Evolutionary conservation across 2,329 filamentous ascomycete species (phyloP).

Genomic region (Penicillium vulpinum): DNA sequence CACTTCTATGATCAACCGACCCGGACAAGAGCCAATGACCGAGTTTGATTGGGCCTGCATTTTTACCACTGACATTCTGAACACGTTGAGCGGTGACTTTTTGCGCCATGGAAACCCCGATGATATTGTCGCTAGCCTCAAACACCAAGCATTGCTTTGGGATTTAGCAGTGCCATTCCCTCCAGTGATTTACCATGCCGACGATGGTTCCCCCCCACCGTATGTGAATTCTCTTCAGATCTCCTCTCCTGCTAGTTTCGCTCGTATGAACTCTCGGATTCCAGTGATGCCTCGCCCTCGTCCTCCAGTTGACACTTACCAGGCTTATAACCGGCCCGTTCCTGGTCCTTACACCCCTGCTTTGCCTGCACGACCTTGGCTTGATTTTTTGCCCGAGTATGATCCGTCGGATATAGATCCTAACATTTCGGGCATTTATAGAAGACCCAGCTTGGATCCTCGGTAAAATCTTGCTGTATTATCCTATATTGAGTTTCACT

Average conservation of each 20-base stretch:
- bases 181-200: background rate
- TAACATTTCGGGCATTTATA: background rate
- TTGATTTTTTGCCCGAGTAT: background rate
- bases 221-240: background rate
- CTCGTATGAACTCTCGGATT: background rate
- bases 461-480: background rate
- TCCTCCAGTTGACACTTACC: background rate
- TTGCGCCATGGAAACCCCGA: background rate
- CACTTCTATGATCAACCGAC: background rate
- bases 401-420: background rate
- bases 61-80: background rate
- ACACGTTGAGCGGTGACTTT: background rate
- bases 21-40: background rate
- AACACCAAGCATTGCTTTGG: background rate
- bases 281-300: background rate
- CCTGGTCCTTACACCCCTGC: background rate
- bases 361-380: background rate
- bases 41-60: conserved; percentile 1
- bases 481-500: background rate
- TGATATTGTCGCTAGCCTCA: background rate
- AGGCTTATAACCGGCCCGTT: background rate
- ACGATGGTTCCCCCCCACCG: background rate
- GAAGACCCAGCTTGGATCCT: background rate
- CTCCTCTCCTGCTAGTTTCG: background rate
- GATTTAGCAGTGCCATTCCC: background rate